phyloP scores from a whole-genome alignment of 1,284 basidiomycete genomes.

The Cutaneotrichosporon daszewskae region DNA sequence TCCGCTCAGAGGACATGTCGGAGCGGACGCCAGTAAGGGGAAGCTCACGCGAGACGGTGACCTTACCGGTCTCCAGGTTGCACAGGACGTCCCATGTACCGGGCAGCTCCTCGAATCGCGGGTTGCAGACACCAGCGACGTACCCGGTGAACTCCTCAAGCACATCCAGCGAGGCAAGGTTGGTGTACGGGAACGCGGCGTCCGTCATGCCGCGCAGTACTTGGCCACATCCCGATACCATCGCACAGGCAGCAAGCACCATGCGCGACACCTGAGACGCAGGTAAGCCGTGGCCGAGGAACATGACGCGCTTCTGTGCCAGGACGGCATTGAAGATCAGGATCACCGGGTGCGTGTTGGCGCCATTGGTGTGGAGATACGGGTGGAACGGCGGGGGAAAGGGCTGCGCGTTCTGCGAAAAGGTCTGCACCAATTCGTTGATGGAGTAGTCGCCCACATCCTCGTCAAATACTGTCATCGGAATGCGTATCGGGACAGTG shows the following conservation, averaged over 20 bases:
- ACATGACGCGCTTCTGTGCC: constrained; percentile 88
- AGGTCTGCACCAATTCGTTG: constrained; percentile 81
- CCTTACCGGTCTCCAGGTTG: constrained; percentile 77
- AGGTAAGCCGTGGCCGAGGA: constrained; percentile 79
- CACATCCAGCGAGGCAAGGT: constrained; percentile 78
- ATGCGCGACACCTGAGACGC: constrained; percentile 81
- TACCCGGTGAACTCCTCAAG: constrained; percentile 83
- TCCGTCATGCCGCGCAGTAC: constrained; percentile 78
- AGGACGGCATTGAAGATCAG: constrained; percentile 91
- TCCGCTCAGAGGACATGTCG: constrained; percentile 23
- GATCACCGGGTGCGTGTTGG: constrained; percentile 85
- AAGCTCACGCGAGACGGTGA: constrained; percentile 66
- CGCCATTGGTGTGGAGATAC: constrained; percentile 85
- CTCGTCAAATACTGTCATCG: constrained; percentile 76
- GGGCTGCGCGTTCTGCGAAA: constrained; percentile 60
- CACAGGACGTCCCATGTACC: constrained; percentile 84
- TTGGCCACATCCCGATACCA: constrained; percentile 82
- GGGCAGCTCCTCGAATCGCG: constrained; percentile 80
- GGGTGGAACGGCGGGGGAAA: constrained; percentile 76
- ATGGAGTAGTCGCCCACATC: constrained; percentile 98
- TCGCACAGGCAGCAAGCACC: constrained; percentile 86
- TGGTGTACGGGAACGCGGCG: constrained; percentile 89
- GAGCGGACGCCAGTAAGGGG: constrained; percentile 2
- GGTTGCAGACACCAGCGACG: constrained; percentile 94
- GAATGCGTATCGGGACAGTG: constrained; percentile 76